phyloP scores from a whole-genome alignment of 805 yeast genomes.

The Lipomyces mesembrius region DNA sequence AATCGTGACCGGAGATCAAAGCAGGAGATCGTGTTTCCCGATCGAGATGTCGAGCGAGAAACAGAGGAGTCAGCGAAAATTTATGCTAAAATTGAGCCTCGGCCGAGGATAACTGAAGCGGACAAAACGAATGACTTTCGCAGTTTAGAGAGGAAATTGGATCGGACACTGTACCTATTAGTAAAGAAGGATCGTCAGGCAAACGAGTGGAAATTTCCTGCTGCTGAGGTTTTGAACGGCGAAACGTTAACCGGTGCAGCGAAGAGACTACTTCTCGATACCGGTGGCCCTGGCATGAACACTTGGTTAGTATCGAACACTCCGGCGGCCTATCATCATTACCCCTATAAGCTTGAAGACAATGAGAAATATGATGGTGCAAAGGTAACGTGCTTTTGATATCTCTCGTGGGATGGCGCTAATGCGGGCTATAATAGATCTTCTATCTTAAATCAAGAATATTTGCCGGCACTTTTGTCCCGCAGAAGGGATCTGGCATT shows the following conservation, averaged over 20 bases:
- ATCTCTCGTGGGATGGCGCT: background rate
- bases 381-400: conserved; percentile 16
- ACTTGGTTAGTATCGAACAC: conserved; percentile 90
- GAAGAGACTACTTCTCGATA: conserved; percentile 66
- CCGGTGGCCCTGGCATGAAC: conserved; percentile 79
- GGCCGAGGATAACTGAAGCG: conserved; percentile 76
- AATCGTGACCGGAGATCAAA: conserved; percentile 86
- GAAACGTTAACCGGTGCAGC: conserved; percentile 73
- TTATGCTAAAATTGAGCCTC: conserved; percentile 67
- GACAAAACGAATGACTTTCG: conserved; percentile 65
- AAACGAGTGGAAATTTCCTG: conserved; percentile 76
- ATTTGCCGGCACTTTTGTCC: conserved; percentile 74
- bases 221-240: conserved; percentile 56
- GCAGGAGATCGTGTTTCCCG: conserved; percentile 79
- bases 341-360: conserved; percentile 42
- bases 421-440: conserved; percentile 51
- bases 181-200: conserved; percentile 50
- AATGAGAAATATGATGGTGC: conserved; percentile 14
- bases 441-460: conserved; percentile 86
- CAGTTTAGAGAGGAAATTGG: conserved; percentile 77
- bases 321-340: conserved; percentile 74
- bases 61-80: conserved; percentile 52
- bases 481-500: conserved; percentile 48
- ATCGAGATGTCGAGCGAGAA: conserved; percentile 50
- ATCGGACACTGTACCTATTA: conserved; percentile 78